Base-by-base conservation (phyloP, 2,329 filamentous ascomycete species). In the Talaromyces sp. region DNA sequence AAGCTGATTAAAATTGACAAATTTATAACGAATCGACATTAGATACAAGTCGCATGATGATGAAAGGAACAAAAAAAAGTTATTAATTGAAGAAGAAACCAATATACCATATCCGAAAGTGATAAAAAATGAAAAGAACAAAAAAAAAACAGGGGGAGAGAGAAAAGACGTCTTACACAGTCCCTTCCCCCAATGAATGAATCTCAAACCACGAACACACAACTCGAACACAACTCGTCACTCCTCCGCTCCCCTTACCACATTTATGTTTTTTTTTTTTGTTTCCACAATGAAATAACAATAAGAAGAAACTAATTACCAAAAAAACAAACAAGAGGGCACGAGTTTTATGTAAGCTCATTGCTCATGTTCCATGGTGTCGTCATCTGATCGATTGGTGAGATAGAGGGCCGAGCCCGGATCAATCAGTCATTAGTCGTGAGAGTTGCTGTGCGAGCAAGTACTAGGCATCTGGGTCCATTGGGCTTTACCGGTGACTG, bases 391-490 rank as follows among this genome's bases (percentile, higher is more conserved):
- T 56, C n/a, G 53, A 56, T 56, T 40, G 53, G 12, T 34, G 31
- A 40, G 12, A 56, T 40, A 9, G 14, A 36, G 23, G 50, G 23
- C 12, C 5, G 14, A 52, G 16, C n/a, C 28, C 61, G 50, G 56
- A 47, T 59, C 56, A 57, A 44, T 64, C 62, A 59, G 56, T 56
- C 60, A 63, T 57, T 63, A 62, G 65, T 62, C 60, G 67, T 57
- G 63, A 57, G 42, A 52, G 55, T 65, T 64, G 55, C 55, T 65
- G 61, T 47, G 59, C 59, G 42, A 64, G 67, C 69, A 60, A 64
- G 66, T 69, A 60, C 18, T 36, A 53, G 42, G 36, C 28, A 52
- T 52, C 9, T 30, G 50, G 18, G 10, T 28, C 50, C 10, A 16
- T 47, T 47, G n/a, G n/a, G 40, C 16, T 30, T 54, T 23, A 34